These are phyloP conservation scores for Hyphopichia fennica DNA, from an alignment of 1,139 yeast genomes.

Conservation along the genomic window DNA sequence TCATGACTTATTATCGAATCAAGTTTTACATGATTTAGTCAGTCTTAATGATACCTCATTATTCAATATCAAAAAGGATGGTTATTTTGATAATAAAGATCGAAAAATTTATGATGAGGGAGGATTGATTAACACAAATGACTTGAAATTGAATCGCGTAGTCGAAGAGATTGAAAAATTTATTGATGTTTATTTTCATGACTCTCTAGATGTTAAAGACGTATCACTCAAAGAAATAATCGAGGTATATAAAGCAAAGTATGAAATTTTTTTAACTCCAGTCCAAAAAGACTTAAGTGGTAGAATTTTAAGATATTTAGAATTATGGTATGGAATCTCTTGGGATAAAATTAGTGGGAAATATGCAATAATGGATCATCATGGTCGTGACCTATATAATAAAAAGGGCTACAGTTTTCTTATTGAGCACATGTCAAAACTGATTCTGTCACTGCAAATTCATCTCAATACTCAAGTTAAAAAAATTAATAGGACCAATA, in stretches of 20 bases:
- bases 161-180: constrained; percentile 60
- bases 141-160: constrained; percentile 35
- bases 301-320: constrained; percentile 55
- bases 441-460: constrained; percentile 42
- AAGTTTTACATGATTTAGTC: constrained; percentile 39
- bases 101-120: constrained; percentile 34
- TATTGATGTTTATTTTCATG: constrained; percentile 55
- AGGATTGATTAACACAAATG: constrained; percentile 27
- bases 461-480: constrained; percentile 47
- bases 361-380: constrained; percentile 62
- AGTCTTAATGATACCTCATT: constrained; percentile 17
- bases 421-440: constrained; percentile 41
- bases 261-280: constrained; percentile 46
- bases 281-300: constrained; percentile 53
- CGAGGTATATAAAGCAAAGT: constrained; percentile 44
- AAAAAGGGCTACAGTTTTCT: constrained; percentile 57
- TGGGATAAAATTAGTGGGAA: constrained; percentile 69
- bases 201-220: constrained; percentile 45
- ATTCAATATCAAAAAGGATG: constrained; percentile 30
- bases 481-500: constrained; percentile 31
- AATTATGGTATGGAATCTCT: constrained; percentile 77
- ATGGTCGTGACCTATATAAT: constrained; percentile 74
- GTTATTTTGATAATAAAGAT: constrained; percentile 55
- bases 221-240: constrained; percentile 51
- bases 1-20: constrained; percentile 74